Evolutionary conservation across 1,284 basidiomycete genomes (phyloP).

Genomic region (Grifola frondosa): DNA sequence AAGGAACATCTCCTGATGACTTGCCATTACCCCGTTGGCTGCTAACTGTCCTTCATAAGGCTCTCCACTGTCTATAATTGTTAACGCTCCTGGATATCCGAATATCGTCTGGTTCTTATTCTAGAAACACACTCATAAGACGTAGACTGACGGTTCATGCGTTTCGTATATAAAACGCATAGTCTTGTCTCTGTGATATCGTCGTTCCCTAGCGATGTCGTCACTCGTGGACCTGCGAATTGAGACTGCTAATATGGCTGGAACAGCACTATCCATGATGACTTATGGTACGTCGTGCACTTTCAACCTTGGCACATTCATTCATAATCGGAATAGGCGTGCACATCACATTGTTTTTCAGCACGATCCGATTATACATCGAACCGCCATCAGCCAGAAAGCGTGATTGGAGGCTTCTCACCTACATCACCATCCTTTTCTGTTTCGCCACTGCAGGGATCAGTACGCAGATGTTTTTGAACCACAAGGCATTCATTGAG

Average conservation of each 20-base stretch:
- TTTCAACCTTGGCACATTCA: slow-evolving; percentile 6
- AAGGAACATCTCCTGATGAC: background rate
- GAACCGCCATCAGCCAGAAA: background rate
- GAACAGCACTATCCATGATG: slow-evolving; percentile 23
- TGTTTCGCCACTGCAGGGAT: slow-evolving; percentile 23
- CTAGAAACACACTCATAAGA: too few species aligned
- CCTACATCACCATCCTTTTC: slow-evolving; percentile 18
- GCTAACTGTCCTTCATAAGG: too few species aligned
- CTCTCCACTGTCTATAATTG: too few species aligned
- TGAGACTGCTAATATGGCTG: slow-evolving; percentile 18
- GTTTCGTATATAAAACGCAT: too few species aligned
- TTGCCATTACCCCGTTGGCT: too few species aligned
- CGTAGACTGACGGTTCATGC: too few species aligned
- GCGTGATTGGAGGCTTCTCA: slow-evolving; percentile 15
- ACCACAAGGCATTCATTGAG: slow-evolving; percentile 22
- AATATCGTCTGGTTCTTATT: too few species aligned
- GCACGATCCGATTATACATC: slow-evolving; percentile 7
- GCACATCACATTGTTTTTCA: slow-evolving; percentile 21
- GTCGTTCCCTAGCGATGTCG: too few species aligned
- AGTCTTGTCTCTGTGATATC: too few species aligned
- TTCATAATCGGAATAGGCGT: slow-evolving; percentile 15
- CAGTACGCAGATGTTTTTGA: slow-evolving; percentile 26
- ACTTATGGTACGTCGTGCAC: slow-evolving; percentile 26
- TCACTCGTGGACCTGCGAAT: too few species aligned
- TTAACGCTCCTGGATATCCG: too few species aligned